phyloP scores from a whole-genome alignment of 2,329 filamentous ascomycete species.

The Rosellinia necatrix region DNA sequence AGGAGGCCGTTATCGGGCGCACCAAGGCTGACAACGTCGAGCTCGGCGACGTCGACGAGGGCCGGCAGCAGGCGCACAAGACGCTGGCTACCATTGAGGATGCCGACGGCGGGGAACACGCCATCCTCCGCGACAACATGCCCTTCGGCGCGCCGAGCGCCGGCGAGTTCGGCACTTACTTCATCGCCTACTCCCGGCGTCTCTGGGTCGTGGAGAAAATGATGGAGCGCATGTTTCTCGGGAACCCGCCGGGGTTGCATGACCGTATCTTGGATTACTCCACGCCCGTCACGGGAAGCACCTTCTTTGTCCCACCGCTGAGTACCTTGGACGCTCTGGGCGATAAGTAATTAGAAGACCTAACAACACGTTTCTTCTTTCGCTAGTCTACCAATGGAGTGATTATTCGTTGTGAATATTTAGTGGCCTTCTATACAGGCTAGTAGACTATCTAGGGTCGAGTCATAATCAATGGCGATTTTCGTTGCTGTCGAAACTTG shows the following conservation, averaged over 20 bases:
- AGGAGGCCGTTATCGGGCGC: conserved; percentile 61
- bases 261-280: conserved; percentile 62
- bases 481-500: conserved; percentile 12
- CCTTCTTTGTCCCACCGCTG: conserved; percentile 57
- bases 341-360: conserved; percentile 4
- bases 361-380: not conserved
- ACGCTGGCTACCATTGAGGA: conserved; percentile 58
- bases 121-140: conserved; percentile 64
- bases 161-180: conserved; percentile 61
- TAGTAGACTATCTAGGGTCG: conserved; percentile 20
- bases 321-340: conserved; percentile 7
- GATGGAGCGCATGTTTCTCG: conserved; percentile 62
- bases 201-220: conserved; percentile 64
- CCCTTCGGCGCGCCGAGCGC: conserved; percentile 59
- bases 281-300: conserved; percentile 54
- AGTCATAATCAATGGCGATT: conserved; percentile 15
- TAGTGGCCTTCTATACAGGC: conserved; percentile 21
- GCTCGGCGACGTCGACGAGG: conserved; percentile 53
- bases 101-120: conserved; percentile 54
- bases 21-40: conserved; percentile 63
- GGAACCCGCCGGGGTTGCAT: conserved; percentile 57
- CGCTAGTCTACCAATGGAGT: too few relatives aligned
- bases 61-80: conserved; percentile 57
- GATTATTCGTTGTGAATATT: not conserved
- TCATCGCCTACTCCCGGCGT: conserved; percentile 58